Evolutionary conservation across 2,329 filamentous ascomycete species (phyloP), one percentile per base, ranked within the genome.

Genomic region (Ophiostoma tasmaniense): DNA sequence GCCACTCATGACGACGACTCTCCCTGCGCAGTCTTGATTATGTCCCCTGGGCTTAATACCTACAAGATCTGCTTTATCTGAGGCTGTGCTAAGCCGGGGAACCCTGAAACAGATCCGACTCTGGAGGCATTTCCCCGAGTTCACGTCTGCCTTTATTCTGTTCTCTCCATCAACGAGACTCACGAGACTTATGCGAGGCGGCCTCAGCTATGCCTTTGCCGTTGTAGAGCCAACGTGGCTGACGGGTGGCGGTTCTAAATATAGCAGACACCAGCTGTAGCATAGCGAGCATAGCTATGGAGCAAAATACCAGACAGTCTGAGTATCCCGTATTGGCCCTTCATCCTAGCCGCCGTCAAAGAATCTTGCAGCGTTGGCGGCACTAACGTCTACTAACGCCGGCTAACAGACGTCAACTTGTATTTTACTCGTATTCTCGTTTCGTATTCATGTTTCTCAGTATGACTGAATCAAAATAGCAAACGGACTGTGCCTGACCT

Each of bases 191-290:
- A 61, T 61, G 55, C 55, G 17, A 30, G 55, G 25, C 25, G 14
- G 55, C 25, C 55, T 61, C 55, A 30, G 50, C 10, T 25, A 30
- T 61, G 22, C 55, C 55, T 61, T 17, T 30, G 25, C 25, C 13
- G 55, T 61, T 25, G n/a, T 52, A 22, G 50, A 55, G 50, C 25
- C n/a, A 8, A 55, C 50, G 50, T 30, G 55, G 25, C 55, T 61
- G 22, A 61, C 25, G 33, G n/a, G 61, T 64, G 61, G 61, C 61
- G 61, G 61, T 64, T 33, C 61, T 64, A 64, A 64, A 64, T 64
- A 64, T 64, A 64, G 33, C 61, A 45, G 20, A 45, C 17, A 42
- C 10, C 30, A 33, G 30, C 6, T 3, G 30, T 33, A 33, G 30
- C 30, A 33, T 33, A 33, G 30, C n/a, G n/a, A n/a, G n/a, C n/a